Evolutionary conservation across 2,329 filamentous ascomycete species (phyloP).

Genomic region (Colletotrichum gloeosporioides): DNA sequence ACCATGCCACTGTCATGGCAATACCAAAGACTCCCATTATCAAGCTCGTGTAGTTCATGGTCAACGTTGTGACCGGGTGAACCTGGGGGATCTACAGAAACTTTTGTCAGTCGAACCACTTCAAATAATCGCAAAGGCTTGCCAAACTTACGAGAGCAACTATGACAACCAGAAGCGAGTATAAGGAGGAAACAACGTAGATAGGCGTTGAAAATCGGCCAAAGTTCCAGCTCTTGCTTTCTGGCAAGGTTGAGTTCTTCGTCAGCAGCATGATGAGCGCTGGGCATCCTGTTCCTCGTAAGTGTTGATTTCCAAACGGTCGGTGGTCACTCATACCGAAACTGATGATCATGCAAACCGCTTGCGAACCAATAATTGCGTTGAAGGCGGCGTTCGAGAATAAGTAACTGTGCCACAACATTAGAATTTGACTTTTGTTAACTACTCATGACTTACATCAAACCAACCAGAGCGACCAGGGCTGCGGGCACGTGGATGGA

Average conservation of each 20-base stretch:
- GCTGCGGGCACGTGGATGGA: neutral
- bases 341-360: neutral
- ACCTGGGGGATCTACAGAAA: neutral
- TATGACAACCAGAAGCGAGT: neutral
- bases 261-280: neutral
- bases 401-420: neutral
- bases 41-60: neutral
- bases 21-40: neutral
- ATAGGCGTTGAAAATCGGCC: neutral
- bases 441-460: neutral
- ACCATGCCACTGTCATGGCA: neutral
- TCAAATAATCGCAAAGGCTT: neutral
- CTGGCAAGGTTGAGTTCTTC: neutral
- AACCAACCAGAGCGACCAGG: neutral
- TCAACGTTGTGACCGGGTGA: neutral
- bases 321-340: neutral
- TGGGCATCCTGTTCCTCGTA: neutral
- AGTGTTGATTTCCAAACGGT: neutral
- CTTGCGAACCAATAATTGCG: neutral
- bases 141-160: neutral
- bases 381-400: neutral
- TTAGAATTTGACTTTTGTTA: accelerated
- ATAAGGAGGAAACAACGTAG: neutral
- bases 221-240: neutral
- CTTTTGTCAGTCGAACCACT: accelerated